These are phyloP conservation scores for Geotrichum ghanense DNA, from an alignment of 805 yeast genomes.

Conservation along the genomic window DNA sequence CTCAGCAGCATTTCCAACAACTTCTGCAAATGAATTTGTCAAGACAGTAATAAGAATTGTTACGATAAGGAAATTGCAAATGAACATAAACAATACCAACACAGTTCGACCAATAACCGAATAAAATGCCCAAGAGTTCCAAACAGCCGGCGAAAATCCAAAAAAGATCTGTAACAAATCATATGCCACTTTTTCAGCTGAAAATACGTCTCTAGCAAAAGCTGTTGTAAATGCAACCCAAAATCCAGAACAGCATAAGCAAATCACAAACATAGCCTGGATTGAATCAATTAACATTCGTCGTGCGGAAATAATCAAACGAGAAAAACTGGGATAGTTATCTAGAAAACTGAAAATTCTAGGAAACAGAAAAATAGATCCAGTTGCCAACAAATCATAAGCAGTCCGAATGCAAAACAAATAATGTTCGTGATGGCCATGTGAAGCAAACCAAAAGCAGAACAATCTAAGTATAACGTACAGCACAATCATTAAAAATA, in stretches of 20 bases:
- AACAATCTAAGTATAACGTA: conserved; percentile 18
- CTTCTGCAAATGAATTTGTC: conserved; percentile 27
- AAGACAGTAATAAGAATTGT: conserved; percentile 46
- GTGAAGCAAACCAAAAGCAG: conserved; percentile 8
- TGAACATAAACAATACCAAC: conserved; percentile 39
- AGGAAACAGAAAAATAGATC: conserved; percentile 40
- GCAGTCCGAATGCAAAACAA: conserved; percentile 9
- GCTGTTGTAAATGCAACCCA: conserved; percentile 42
- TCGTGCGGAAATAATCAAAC: conserved; percentile 39
- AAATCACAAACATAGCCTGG: conserved; percentile 37
- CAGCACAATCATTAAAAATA: conserved; percentile 29
- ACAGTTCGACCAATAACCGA: conserved; percentile 36
- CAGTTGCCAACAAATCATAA: conserved; percentile 26
- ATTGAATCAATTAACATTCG: conserved; percentile 40
- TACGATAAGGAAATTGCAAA: conserved; percentile 43
- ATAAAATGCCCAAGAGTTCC: conserved; percentile 43
- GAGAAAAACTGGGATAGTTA: conserved; percentile 39
- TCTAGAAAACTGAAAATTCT: conserved; percentile 39
- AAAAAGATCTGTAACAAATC: conserved; percentile 41
- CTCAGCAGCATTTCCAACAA: conserved; percentile 26
- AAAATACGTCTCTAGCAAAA: conserved; percentile 32
- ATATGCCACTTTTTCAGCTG: conserved; percentile 35
- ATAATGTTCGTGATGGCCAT: not conserved
- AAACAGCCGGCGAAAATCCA: conserved; percentile 51
- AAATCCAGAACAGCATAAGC: conserved; percentile 42